Base-by-base conservation (phyloP, 2,329 filamentous ascomycete species). In the Fusarium sp. region DNA sequence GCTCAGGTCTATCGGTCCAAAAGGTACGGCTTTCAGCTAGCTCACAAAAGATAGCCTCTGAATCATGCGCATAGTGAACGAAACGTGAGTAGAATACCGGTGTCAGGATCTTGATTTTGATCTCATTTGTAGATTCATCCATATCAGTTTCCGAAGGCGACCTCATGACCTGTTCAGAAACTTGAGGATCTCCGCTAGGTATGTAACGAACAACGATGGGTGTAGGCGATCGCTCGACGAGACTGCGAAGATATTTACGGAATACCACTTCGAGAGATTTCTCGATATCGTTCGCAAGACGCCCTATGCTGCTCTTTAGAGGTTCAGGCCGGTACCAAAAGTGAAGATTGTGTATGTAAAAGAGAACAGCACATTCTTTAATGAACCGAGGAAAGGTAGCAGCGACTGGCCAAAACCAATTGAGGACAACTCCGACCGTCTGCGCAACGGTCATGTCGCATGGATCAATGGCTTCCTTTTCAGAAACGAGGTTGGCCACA, bases 391-490 rank as follows among this genome's bases (percentile, higher is more conserved):
- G 89, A 68, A 90, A 88, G 0, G 90, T 92, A 25, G 86, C 80
- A 28, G 92, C 83, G 3, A 88, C 89, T 12, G 91, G 86, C 89
- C 89, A 92, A 82, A 86, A 89, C 89, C 90, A 93, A 3, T 76
- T 74, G 4, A 76, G 60, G 5, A 91, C 68, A 64, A 91, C 89
- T 5, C 45, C 70, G 1, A 80, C 21, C 59, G 82, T 87, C 8
- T 83, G 78, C 40, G 77, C 57, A 0, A 76, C n/a, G 1, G 77
- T 80, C 76, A 90, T 80, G 0, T 73, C 72, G 0, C 72, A 73
- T 0, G 89, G 85, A 49, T 91, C 84, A 8, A 88, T 66, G 3
- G 86, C 81, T 13, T 78, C 61, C 1, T 81, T 84, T 3, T 83
- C 81, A 0, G 88, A 90, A 66, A 86, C 85, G 18, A 93, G 80